phyloP scores from a whole-genome alignment of 2,329 filamentous ascomycete species.

The Xylariales sp. region DNA sequence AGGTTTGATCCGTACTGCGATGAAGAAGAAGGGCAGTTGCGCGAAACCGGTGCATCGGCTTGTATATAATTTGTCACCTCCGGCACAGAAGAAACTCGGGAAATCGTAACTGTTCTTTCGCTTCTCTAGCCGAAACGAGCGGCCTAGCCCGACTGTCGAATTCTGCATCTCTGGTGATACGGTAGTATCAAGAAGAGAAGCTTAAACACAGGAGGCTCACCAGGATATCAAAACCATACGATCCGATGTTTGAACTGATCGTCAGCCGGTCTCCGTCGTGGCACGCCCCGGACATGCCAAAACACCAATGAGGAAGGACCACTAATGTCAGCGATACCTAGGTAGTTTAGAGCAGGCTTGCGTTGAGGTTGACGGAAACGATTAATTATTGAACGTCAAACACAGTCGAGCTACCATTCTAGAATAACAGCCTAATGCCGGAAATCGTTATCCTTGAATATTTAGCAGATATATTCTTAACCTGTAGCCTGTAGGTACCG shows the following conservation, averaged over 20 bases:
- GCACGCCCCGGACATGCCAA: conserved; percentile 25
- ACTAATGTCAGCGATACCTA: conserved; percentile 8
- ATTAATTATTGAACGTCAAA: too few relatives aligned
- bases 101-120: background rate
- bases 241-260: conserved; percentile 20
- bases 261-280: conserved; percentile 21
- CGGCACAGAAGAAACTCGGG: background rate
- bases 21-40: too few relatives aligned
- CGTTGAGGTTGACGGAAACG: background rate
- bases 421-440: too few relatives aligned
- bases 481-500: too few relatives aligned
- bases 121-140: background rate
- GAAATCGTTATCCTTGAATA: too few relatives aligned
- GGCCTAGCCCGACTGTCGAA: background rate
- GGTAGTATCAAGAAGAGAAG: background rate
- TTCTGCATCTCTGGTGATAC: background rate
- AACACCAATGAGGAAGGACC: conserved; percentile 21
- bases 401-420: too few relatives aligned
- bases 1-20: too few relatives aligned
- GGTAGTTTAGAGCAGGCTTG: background rate
- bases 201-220: background rate
- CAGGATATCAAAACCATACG: background rate
- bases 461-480: too few relatives aligned
- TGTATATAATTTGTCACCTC: background rate
- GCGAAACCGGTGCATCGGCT: background rate